phyloP scores from a whole-genome alignment of 805 yeast species.

The Ogataea methylovora region DNA sequence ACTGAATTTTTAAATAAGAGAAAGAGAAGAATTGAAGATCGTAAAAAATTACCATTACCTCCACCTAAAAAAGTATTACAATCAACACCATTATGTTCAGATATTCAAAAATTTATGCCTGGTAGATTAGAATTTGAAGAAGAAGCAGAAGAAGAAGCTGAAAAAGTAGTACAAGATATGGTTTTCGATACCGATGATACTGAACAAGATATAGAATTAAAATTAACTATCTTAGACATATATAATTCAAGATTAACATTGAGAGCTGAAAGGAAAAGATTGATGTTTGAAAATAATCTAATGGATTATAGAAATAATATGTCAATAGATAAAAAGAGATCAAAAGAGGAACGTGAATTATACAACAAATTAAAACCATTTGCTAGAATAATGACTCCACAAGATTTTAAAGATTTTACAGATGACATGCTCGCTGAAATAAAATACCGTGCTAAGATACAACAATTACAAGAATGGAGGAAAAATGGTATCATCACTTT shows the following conservation, averaged over 20 bases:
- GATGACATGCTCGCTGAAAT: slow-evolving; percentile 72
- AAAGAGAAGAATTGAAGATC: slow-evolving; percentile 62
- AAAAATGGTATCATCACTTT: slow-evolving; percentile 78
- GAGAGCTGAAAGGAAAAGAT: slow-evolving; percentile 88
- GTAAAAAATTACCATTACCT: slow-evolving; percentile 68
- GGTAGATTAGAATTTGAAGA: slow-evolving; percentile 95
- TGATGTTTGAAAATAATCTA: slow-evolving; percentile 65
- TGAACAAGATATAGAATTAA: slow-evolving; percentile 81
- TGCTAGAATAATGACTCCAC: slow-evolving; percentile 71
- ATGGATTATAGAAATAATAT: slow-evolving; percentile 81
- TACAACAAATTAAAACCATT: slow-evolving; percentile 69
- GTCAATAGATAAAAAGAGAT: slow-evolving; percentile 73
- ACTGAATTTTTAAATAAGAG: slow-evolving; percentile 62
- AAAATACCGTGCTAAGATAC: slow-evolving; percentile 70
- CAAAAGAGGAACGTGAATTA: slow-evolving; percentile 85
- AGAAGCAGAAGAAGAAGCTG: slow-evolving; percentile 97
- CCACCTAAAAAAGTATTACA: slow-evolving; percentile 86
- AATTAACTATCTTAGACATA: slow-evolving; percentile 78
- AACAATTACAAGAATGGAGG: slow-evolving; percentile 91
- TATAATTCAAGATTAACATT: slow-evolving; percentile 84
- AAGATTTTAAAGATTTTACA: slow-evolving; percentile 71
- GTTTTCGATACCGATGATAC: slow-evolving; percentile 90
- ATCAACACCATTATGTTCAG: slow-evolving; percentile 94
- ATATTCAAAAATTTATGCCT: slow-evolving; percentile 97
- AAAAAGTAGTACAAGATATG: slow-evolving; percentile 89